phyloP scores from a whole-genome alignment of 2,329 filamentous ascomycete genomes.

The Ophiostoma perfectum region DNA sequence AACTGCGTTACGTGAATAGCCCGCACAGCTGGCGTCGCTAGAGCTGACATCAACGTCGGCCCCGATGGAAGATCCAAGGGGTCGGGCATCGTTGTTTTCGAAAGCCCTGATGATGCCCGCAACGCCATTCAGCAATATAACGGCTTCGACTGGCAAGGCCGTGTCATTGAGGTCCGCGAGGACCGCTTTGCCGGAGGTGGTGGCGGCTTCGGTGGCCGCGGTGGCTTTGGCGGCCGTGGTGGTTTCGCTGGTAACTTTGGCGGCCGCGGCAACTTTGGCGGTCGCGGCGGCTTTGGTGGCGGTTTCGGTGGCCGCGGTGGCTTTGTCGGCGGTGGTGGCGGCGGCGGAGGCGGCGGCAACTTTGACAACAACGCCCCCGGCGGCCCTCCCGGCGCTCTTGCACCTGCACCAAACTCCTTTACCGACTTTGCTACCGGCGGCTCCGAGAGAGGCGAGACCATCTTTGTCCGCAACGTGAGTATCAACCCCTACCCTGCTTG shows the following conservation, averaged over 20 bases:
- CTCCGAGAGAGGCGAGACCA: slow-evolving; percentile 73
- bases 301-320: slow-evolving; percentile 41
- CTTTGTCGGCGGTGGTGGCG: slow-evolving; percentile 46
- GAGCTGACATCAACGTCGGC: slow-evolving; percentile 89
- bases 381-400: slow-evolving; percentile 45
- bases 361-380: slow-evolving; percentile 45
- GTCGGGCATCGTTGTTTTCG: slow-evolving; percentile 94
- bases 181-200: slow-evolving; percentile 75
- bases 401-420: slow-evolving; percentile 68
- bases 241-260: slow-evolving; percentile 54
- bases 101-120: slow-evolving; percentile 87
- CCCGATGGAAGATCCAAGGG: slow-evolving; percentile 92
- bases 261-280: slow-evolving; percentile 54
- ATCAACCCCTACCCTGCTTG: neutral
- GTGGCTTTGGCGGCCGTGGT: slow-evolving; percentile 53
- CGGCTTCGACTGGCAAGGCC: slow-evolving; percentile 97
- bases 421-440: slow-evolving; percentile 87
- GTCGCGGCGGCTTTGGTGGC: slow-evolving; percentile 48
- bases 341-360: slow-evolving; percentile 42
- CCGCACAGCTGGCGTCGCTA: slow-evolving; percentile 73
- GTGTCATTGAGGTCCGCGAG: slow-evolving; percentile 87
- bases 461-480: slow-evolving; percentile 95
- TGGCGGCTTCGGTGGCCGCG: slow-evolving; percentile 55
- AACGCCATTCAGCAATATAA: slow-evolving; percentile 98
- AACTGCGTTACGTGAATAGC: slow-evolving; percentile 33